phyloP scores from a whole-genome alignment of 441 rosid genomes.

The Eugenia klotzschiana region DNA sequence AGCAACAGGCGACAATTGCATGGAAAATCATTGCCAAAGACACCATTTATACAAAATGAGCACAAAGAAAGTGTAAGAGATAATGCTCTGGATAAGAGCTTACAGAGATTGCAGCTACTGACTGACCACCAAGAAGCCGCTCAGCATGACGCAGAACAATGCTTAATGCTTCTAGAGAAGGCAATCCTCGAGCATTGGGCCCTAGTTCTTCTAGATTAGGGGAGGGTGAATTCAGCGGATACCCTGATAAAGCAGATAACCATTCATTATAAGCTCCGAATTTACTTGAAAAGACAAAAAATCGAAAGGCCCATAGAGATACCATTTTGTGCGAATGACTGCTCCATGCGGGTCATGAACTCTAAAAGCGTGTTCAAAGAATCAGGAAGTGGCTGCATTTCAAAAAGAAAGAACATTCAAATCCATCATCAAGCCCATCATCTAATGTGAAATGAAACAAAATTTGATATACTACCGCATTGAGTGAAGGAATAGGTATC shows the following conservation, averaged over 20 bases:
- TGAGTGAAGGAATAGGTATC: conserved; percentile 58
- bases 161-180: conserved; percentile 57
- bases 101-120: conserved; percentile 56
- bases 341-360: conserved; percentile 71
- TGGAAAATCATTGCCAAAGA: neutral
- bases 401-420: conserved; percentile 4
- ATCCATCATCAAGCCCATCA: neutral
- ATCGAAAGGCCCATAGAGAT: neutral
- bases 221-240: conserved; percentile 33
- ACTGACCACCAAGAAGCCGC: conserved; percentile 43
- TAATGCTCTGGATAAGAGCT: neutral
- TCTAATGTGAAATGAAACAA: neutral
- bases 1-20: neutral
- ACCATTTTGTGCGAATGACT: conserved; percentile 60
- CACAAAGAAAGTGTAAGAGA: neutral
- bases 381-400: conserved; percentile 78
- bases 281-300: neutral
- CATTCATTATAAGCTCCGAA: neutral
- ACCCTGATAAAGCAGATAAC: conserved; percentile 26
- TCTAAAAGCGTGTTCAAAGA: conserved; percentile 59
- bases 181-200: conserved; percentile 33
- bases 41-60: neutral
- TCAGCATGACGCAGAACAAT: conserved; percentile 56
- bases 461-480: conserved; percentile 22
- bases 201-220: conserved; percentile 35